Evolutionary conservation across 2,329 filamentous ascomycete species (phyloP).

Genomic region (Harringtonia aguacate): DNA sequence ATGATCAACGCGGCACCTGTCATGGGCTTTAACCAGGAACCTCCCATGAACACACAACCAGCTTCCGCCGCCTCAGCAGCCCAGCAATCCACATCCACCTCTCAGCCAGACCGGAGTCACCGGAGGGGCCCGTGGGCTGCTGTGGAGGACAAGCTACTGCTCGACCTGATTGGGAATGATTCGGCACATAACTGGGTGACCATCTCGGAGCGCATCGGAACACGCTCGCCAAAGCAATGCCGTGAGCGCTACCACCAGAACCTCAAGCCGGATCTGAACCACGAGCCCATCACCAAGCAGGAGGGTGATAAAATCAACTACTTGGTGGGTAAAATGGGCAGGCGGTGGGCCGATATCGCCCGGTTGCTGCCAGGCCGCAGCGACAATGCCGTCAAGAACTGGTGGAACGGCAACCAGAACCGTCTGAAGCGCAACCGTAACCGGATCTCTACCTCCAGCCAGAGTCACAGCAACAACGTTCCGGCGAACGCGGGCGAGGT

Average conservation of each 20-base stretch:
- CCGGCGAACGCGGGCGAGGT: too few species aligned
- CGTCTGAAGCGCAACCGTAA: conserved; percentile 46
- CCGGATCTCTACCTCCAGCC: neutral
- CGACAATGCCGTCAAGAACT: conserved; percentile 95
- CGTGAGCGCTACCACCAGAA: conserved; percentile 92
- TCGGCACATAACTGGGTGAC: conserved; percentile 80
- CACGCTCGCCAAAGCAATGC: conserved; percentile 86
- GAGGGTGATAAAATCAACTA: conserved; percentile 66
- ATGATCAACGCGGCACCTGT: too few species aligned
- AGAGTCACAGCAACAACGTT: too few species aligned
- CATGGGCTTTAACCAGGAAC: neutral
- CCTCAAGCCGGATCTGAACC: conserved; percentile 65
- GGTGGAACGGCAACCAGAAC: conserved; percentile 94
- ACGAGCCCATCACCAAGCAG: conserved; percentile 59
- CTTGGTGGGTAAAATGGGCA: conserved; percentile 68
- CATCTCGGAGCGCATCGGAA: conserved; percentile 65
- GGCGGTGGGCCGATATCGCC: conserved; percentile 89
- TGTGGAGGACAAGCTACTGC: conserved; percentile 55
- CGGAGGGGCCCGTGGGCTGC: conserved; percentile 60
- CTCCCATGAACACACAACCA: too few species aligned
- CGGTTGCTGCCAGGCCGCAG: conserved; percentile 71
- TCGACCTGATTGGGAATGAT: conserved; percentile 55
- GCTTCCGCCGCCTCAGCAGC: neutral
- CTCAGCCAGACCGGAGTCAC: neutral
- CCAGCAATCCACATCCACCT: neutral